Conservation (phyloP, 2,329 filamentous ascomycete genomes). For the Colletotrichum australisinense region DNA sequence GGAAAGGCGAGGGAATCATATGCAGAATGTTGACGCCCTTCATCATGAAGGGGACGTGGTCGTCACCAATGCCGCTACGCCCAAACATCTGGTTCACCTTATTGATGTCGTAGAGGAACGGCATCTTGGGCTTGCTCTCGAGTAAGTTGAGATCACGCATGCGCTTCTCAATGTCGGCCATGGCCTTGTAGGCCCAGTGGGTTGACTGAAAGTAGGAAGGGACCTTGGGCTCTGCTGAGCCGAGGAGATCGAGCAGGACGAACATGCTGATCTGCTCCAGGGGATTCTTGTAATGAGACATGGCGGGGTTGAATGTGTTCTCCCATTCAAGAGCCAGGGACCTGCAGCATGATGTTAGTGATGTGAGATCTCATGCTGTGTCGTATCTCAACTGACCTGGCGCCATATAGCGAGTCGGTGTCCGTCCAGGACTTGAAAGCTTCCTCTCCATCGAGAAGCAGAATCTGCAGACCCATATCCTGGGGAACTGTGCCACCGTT, state of each 20-base stretch:
- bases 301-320: slow-evolving; percentile 69
- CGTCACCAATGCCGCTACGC: slow-evolving; percentile 68
- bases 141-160: slow-evolving; percentile 70
- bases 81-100: slow-evolving; percentile 54
- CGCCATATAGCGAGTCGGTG: slow-evolving; percentile 81
- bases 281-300: slow-evolving; percentile 76
- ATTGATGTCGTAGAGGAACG: slow-evolving; percentile 68
- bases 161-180: slow-evolving; percentile 73
- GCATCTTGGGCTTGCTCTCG: slow-evolving; percentile 45
- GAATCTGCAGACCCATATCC: slow-evolving; percentile 81
- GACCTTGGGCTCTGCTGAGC: slow-evolving; percentile 68
- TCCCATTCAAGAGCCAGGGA: slow-evolving; percentile 82
- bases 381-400: slow-evolving; percentile 60
- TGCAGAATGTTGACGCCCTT: slow-evolving; percentile 82
- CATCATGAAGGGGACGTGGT: slow-evolving; percentile 82
- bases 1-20: slow-evolving; percentile 79
- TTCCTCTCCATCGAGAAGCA: slow-evolving; percentile 86
- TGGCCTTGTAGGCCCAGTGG: slow-evolving; percentile 82
- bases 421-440: slow-evolving; percentile 80
- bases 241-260: slow-evolving; percentile 80
- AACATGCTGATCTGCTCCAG: slow-evolving; percentile 81
- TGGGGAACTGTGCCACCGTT: slow-evolving; percentile 65
- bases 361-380: not conserved
- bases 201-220: slow-evolving; percentile 82
- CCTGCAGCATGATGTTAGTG: slow-evolving; percentile 43